phyloP scores from a whole-genome alignment of 2,329 filamentous ascomycete species.

The Sphaerostilbella broomeana region DNA sequence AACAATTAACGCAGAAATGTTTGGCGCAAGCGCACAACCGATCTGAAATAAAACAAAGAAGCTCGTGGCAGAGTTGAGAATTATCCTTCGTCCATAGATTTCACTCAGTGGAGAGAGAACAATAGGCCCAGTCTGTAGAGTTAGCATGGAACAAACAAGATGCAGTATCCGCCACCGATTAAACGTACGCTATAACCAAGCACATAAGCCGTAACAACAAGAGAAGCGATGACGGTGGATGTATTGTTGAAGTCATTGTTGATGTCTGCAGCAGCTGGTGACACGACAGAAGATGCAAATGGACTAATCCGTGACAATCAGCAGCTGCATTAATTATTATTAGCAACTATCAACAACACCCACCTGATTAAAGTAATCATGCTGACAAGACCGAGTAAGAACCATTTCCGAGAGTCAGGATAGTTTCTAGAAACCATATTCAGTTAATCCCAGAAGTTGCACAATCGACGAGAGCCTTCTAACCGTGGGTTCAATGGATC shows the following conservation, averaged over 20 bases:
- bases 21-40: conserved; percentile 55
- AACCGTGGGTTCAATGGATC: conserved; percentile 41
- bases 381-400: conserved; percentile 41
- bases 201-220: conserved; percentile 63
- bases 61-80: conserved; percentile 51
- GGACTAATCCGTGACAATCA: too few relatives aligned
- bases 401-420: conserved; percentile 39
- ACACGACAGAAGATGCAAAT: conserved; percentile 53
- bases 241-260: conserved; percentile 53
- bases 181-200: conserved; percentile 50
- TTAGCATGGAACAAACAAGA: background rate
- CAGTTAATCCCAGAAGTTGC: background rate
- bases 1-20: conserved; percentile 46
- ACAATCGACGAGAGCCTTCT: background rate
- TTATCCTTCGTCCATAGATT: conserved; percentile 54
- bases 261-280: conserved; percentile 57
- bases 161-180: conserved; percentile 20
- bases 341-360: background rate
- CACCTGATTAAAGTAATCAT: conserved; percentile 38
- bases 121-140: conserved; percentile 38
- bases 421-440: conserved; percentile 38
- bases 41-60: conserved; percentile 59
- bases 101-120: conserved; percentile 54
- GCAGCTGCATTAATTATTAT: background rate
- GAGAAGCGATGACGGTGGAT: conserved; percentile 47